Percentiles rank a stretch among this genome's conserved stretches.
Conservation (phyloP, 2,329 filamentous ascomycete species). For the Metarhizium guizhouense region DNA sequence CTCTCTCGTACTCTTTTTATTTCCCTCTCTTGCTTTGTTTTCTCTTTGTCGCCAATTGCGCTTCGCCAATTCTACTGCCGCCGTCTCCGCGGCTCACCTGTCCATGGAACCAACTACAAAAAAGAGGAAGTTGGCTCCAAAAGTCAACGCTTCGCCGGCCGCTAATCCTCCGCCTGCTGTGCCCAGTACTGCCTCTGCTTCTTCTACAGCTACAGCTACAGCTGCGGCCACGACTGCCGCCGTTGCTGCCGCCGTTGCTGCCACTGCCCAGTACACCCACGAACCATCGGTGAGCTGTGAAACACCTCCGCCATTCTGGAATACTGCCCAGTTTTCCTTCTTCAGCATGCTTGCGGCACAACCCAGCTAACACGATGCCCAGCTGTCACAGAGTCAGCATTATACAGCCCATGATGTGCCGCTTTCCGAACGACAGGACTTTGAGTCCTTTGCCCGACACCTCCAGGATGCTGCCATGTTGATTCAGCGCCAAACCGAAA, state of each 20-base stretch:
- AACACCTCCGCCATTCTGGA: neutral
- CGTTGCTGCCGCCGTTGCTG: neutral
- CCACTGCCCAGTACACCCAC: constrained; percentile 1
- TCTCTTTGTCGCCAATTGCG: neutral
- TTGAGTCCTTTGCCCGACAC: constrained; percentile 58
- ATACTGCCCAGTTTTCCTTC: neutral
- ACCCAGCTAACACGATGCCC: constrained; percentile 1
- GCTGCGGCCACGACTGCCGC: neutral
- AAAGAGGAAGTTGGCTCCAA: constrained; percentile 35
- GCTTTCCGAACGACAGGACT: constrained; percentile 46
- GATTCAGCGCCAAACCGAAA: constrained; percentile 54
- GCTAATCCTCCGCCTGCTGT: constrained; percentile 16
- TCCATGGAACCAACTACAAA: constrained; percentile 35
- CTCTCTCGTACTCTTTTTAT: neutral
- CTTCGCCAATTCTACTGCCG: constrained; percentile 11
- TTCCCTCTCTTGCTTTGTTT: neutral
- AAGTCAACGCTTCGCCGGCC: constrained; percentile 24
- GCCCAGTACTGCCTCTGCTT: constrained; percentile 7
- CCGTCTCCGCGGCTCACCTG: constrained; percentile 8
- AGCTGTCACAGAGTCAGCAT: constrained; percentile 17
- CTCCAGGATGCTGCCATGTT: constrained; percentile 60
- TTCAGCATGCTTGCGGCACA: too few species aligned
- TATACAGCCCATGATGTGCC: constrained; percentile 31
- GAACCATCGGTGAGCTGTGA: constrained; percentile 7
- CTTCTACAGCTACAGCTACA: too few species aligned